Base-by-base conservation (phyloP, 2,329 filamentous ascomycete genomes). In the Chlorencoelia australis region DNA sequence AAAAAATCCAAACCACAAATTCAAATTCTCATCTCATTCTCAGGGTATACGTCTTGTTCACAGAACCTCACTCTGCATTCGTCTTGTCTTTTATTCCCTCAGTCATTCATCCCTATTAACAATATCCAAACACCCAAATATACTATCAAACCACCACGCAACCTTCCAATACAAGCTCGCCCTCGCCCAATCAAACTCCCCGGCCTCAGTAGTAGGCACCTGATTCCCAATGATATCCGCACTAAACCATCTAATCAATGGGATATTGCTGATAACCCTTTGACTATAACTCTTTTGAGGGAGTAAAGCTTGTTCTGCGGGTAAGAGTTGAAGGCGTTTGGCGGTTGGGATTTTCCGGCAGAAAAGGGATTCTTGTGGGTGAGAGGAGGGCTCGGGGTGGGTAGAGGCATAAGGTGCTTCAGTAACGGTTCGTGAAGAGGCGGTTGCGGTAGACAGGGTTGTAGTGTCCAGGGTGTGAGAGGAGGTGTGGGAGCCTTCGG, bases 151-250 rank as follows among this genome's bases (percentile, higher is more conserved):
- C 62, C 67, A 76, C 62, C 70, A 80, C 48, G 80, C 73, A 28
- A 79, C 51, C 57, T 73, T 74, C 76, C 76, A 81, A 60, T 80
- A 81, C 42, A 80, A 58, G 42, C 74, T 79, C 8, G 76, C 76
- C 30, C 63, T 63, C 27, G 73, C 73, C 66, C 78, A 82, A 58
- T 95, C 88, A 49, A 94, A 88, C 27, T 75, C 76, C 39, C 83
- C 84, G 28, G 71, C 66, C 35, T 86, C 81, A 35, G 70, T 79
- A 27, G 80, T 69, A 6, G 84, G 84, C 25, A 89, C 75, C 54
- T 81, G 71, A 53, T 76, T 77, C 5, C 83, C 83, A 51, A 89
- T 87, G 58, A 88, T 75, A 50, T 68, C 61, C 5, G 65, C 76
- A 30, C 75, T 77, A 53, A 87, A 80, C 75, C 79, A 86, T 49